Evolutionary conservation across 257 asterid species (phyloP).

Genomic region (Penstemon newberryi): DNA sequence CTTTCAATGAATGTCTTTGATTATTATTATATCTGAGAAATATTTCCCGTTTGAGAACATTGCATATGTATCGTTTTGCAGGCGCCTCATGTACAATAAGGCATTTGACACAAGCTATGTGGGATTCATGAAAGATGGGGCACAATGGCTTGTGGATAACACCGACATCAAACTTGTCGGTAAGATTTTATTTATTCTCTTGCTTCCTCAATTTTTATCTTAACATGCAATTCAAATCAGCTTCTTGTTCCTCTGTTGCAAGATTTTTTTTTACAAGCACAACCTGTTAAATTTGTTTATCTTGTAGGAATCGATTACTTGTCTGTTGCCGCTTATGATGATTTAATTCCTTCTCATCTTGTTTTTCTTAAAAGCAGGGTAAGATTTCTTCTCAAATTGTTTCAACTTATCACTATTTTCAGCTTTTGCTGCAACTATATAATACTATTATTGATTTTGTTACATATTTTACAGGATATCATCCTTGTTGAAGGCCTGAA

Average conservation of each 20-base stretch:
- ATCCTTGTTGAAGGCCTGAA: conserved; percentile 97
- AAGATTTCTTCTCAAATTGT: conserved; percentile 28
- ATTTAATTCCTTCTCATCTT: conserved; percentile 76
- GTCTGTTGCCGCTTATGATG: conserved; percentile 91
- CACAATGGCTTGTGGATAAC: conserved; percentile 92
- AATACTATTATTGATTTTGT: not conserved
- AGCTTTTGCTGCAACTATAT: not conserved
- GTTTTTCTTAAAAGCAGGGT: conserved; percentile 82
- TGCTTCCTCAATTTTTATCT: no score
- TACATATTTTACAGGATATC: conserved; percentile 59
- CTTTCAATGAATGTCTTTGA: not conserved
- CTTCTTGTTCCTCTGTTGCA: not conserved
- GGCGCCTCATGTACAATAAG: conserved; percentile 86
- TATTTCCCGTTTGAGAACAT: not conserved
- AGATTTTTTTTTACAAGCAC: not conserved
- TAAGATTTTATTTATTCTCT: conserved; percentile 27
- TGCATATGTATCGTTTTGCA: conserved; percentile 34
- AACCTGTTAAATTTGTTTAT: not conserved
- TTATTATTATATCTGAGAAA: not conserved
- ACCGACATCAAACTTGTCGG: conserved; percentile 97
- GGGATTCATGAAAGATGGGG: conserved; percentile 95
- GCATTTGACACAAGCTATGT: conserved; percentile 85
- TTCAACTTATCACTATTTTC: not conserved
- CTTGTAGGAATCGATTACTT: conserved; percentile 83
- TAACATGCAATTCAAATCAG: not conserved